Base-by-base conservation (phyloP, 495 filamentous ascomycete genomes). In the Astrothelium subdiscretum region DNA sequence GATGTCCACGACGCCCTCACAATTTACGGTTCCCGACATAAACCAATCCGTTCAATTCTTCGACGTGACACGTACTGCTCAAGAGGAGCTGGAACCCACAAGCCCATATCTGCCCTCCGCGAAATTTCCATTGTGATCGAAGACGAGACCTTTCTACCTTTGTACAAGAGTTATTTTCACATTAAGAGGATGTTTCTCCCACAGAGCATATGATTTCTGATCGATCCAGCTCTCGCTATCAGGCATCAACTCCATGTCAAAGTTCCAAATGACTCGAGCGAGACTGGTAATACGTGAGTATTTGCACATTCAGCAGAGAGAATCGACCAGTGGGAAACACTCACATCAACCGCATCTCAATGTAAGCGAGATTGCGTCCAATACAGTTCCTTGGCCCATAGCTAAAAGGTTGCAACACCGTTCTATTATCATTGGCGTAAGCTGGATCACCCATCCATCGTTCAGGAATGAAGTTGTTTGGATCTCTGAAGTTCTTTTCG, bases 161-260 rank as follows among this genome's bases (percentile, higher is more conserved):
- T n/a, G n/a, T n/a, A 54, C 48, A 20, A 24, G 24, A 12, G 22
- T 54, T 27, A 54, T 5, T 24, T 54, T 54, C 22, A 54, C 48
- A 54, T 54, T 8, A 8, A 54, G 24, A 8, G n/a, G 48, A 26
- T 54, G 63, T 60, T 70, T 70, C 44, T 59, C 57, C 68, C 68
- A 70, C 29, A 70, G 18, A 10, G 52, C 58, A 10, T 38, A 52
- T 12, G 61, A 57, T 32, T 57, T 57, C 29, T 63, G 22, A 20
- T 64, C 58, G 32, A 59, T 61, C 68, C 68, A 68, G 24, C 60
- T 62, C 26, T 58, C 61, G 54, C 63, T 66, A 20, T 63, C 40
- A 26, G 65, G 43, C 20, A 60, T 59, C n/a, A 70, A 58, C 59
- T 66, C 66, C 20, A 68, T 44, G 48, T 69, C 67, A 52, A 67